A percentile compares a stretch with the other conserved stretches of the same genome.
phyloP scores from a whole-genome alignment of 306 rosid species.

The barrel medic (Medicago truncatula) region MtrunA17r5.0-ANR NC_053042.1:6089001-6089500 shows the following conservation, averaged over 20 bases:
- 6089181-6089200: slow-evolving; percentile 34
- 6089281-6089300: slow-evolving; percentile 77
- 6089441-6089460: slow-evolving; percentile 39
- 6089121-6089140: neutral
- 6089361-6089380: slow-evolving; percentile 3
- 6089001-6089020: no score
- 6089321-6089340: slow-evolving; percentile 41
- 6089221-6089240: slow-evolving; percentile 75
- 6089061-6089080: neutral
- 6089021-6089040: neutral
- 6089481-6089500: slow-evolving; percentile 25
- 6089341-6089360: slow-evolving; percentile 24
- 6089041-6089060: neutral
- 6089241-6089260: slow-evolving; percentile 81
- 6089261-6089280: slow-evolving; percentile 73
- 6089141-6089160: neutral
- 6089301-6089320: slow-evolving; percentile 88
- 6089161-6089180: neutral
- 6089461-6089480: slow-evolving; percentile 39
- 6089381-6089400: slow-evolving; percentile 37
- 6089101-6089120: slow-evolving; percentile 1
- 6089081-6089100: neutral
- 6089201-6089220: slow-evolving; percentile 62
- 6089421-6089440: slow-evolving; percentile 43
- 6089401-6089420: slow-evolving; percentile 41